Base-by-base conservation (phyloP, 164 flowering plant species). In the Vitis cinerea region DNA sequence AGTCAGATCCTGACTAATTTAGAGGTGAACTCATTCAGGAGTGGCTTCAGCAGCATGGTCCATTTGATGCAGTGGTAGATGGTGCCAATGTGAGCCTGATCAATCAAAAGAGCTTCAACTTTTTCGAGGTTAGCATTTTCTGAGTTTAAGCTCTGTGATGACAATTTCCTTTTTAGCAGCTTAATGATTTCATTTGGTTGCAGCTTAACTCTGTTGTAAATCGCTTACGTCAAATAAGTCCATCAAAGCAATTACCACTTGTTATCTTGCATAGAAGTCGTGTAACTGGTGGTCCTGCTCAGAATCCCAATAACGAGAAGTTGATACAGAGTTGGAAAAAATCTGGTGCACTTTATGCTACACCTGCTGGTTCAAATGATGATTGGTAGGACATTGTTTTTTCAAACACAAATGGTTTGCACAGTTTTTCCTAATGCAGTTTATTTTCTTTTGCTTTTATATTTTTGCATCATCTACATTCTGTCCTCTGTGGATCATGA, bases 21-120 rank as follows among this genome's bases (percentile, higher is more conserved):
- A 64, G 60, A 63, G 55, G 64, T 73, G 53, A 71, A 76, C 58
- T 79, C 55, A 66, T 86, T n/a, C 86, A 96, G 98, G 90, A 85
- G 47, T 96, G 99, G 99, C 91, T 96, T 74, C 72, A 73, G 73
- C 37, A 30, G 50, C 82, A 85, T 85, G 98, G 98, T 71, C 99
- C 99, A 63, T 96, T 89, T 84, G 99, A 96, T 75, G 97, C 97
- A 53, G 92, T 96, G 27, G 65, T 96, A 72, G 99, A 96, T 81
- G 99, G 93, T 71, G 99, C 99, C 23, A 96, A 96, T 80, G 76
- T 91, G 63, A 87, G 91, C 19, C 86, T 90, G 59, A 31, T 69
- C 61, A 82, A 85, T 66, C 76, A 77, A 4, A 76, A 62, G 0
- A 17, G 48, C 66, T 87, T 93, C 75, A 91, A 60, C 76, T 92